Conservation (phyloP, 1,139 yeast species). For the Pichia sp. region DNA sequence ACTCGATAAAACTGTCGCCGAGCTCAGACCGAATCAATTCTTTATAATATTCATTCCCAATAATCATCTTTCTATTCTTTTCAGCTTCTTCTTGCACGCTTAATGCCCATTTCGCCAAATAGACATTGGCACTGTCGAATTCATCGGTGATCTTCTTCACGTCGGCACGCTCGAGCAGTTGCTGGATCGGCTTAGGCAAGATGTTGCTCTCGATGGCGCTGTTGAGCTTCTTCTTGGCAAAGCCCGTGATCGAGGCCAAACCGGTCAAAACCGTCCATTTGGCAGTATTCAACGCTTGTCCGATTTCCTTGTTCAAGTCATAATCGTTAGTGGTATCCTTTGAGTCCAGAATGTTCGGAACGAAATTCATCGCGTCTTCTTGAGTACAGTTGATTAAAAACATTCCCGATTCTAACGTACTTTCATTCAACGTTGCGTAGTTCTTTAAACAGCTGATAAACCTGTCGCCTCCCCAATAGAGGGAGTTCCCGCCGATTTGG, state of each 20-base stretch:
- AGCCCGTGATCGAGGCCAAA: constrained; percentile 77
- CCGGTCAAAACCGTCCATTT: constrained; percentile 87
- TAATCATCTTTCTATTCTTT: constrained; percentile 57
- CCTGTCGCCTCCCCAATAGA: constrained; percentile 93
- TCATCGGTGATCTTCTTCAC: constrained; percentile 82
- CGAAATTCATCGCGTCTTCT: constrained; percentile 74
- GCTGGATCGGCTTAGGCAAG: constrained; percentile 58
- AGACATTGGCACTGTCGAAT: constrained; percentile 88
- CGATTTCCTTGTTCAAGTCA: constrained; percentile 30
- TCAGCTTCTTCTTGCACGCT: constrained; percentile 94
- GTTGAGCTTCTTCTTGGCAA: constrained; percentile 58
- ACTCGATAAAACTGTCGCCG: constrained; percentile 56
- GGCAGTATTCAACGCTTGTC: constrained; percentile 58
- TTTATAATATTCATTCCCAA: constrained; percentile 60
- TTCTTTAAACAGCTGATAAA: constrained; percentile 55
- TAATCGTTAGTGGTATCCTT: constrained; percentile 16
- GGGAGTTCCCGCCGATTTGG: constrained; percentile 36
- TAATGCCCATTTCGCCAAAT: constrained; percentile 96
- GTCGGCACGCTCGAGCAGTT: constrained; percentile 71
- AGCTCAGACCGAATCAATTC: constrained; percentile 64
- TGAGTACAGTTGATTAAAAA: constrained; percentile 77
- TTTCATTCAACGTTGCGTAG: constrained; percentile 61
- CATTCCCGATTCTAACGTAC: constrained; percentile 70
- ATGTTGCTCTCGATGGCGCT: constrained; percentile 55
- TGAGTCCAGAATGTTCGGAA: constrained; percentile 49